Base-by-base conservation (phyloP, 176 grass and related monocot genomes). In the Juncus effusus region DNA sequence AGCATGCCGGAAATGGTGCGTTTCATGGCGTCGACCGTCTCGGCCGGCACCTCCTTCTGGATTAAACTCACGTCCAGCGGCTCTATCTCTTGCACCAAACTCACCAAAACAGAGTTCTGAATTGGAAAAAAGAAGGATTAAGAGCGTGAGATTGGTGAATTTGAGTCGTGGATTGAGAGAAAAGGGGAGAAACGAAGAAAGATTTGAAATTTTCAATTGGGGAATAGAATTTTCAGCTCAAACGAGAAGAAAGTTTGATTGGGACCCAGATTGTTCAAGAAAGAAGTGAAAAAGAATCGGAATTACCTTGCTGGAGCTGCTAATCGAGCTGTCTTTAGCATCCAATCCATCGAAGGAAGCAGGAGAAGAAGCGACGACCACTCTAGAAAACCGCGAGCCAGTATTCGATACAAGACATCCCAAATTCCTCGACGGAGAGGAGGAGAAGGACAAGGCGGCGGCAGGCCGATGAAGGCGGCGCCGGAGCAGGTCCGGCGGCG, bases 1-100 rank as follows among this genome's bases (percentile, higher is more conserved):
- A 99, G 73, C 88, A 99, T 99, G 60, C 88, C 89, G 76, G 85
- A 93, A 72, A 99, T 99, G 36, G 94, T 93, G 74, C 88, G 89
- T 73, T 99, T 93, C 85, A 93, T 99, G 52, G 85, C 88, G 78
- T 93, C 94, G 19, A 99, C 74, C 3, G 94, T 99, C 82, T 99
- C 81, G 64, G 76, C 78, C 61, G 88, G 76, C 67, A 93, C 94
- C 82, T 93, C 85, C 72, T 93, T 93, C 64, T 99, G 85, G 77
- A 93, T 93, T 64, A 84, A 54, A 76, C 83, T 93, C 47, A 90
- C 68, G 68, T 93, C 85, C 77, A 99, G 78, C 41, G 94, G 94
- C 69, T 93, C 88, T 78, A 99, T 93, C 57, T 99, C 94, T 80
- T 99, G 94, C 56, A 99, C 83, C 85, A 93, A 78, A 59, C 82